Conservation (phyloP, 805 yeast species). For the Saccharomycopsis sp. region DNA sequence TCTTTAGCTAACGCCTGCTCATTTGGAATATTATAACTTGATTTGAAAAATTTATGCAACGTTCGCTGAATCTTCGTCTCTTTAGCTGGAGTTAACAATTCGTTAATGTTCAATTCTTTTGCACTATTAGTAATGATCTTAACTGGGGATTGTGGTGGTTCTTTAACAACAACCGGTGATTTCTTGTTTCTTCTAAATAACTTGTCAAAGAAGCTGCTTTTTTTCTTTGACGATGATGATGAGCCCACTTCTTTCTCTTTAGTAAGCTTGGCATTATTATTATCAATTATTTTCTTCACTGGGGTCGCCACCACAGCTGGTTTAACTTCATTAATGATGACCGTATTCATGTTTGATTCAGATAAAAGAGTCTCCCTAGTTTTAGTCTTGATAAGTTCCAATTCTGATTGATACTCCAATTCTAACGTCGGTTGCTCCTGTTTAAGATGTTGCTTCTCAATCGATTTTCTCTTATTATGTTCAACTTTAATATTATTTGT, state of each 20-base stretch:
- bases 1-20: neutral
- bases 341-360: neutral
- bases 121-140: conserved; percentile 8
- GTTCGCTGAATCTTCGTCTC: conserved; percentile 12
- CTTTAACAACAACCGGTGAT: conserved; percentile 5
- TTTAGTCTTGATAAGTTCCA: no score
- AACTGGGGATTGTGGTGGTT: conserved; percentile 8
- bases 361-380: conserved; percentile 16
- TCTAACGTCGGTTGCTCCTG: no score
- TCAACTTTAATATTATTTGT: neutral
- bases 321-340: neutral
- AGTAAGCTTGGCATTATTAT: neutral
- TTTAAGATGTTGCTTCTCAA: no score
- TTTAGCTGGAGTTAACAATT: neutral
- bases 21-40: conserved; percentile 4
- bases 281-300: neutral
- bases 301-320: neutral
- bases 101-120: conserved; percentile 1
- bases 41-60: conserved; percentile 14
- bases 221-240: conserved; percentile 6
- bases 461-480: neutral
- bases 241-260: neutral
- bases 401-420: no score
- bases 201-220: conserved; percentile 18
- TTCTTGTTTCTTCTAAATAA: conserved; percentile 19